Evolutionary conservation across 306 rosid genomes (phyloP).

Genomic region (Amphicarpaea edgeworthii): DNA sequence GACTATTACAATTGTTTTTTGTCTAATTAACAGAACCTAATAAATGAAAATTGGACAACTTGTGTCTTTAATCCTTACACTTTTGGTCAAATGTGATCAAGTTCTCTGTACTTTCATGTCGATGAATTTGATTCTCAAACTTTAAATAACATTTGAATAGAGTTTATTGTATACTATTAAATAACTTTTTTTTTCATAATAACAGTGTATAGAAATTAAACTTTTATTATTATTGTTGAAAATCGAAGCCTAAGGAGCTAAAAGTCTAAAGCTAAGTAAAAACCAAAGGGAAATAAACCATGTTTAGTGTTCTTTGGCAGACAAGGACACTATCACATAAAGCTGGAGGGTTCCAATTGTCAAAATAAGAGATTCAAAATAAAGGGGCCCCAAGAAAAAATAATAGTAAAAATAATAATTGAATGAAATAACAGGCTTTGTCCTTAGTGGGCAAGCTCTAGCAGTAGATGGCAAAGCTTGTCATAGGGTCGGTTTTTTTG

Average conservation of each 20-base stretch:
- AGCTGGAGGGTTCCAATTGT: conserved; percentile 30
- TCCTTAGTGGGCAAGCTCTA: conserved; percentile 30
- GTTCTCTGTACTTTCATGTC: too few species aligned
- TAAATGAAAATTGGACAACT: too few species aligned
- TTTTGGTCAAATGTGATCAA: too few species aligned
- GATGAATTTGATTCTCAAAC: too few species aligned
- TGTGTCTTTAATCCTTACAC: too few species aligned
- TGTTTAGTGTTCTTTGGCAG: background rate
- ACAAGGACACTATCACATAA: conserved; percentile 14
- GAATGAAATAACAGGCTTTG: conserved; percentile 36
- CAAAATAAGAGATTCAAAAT: conserved; percentile 22
- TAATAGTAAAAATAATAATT: conserved; percentile 5
- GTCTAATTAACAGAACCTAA: too few species aligned
- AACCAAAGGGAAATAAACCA: conserved; percentile 2
- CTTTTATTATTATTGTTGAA: too few species aligned
- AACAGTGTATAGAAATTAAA: too few species aligned
- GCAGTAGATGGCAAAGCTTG: conserved; percentile 26
- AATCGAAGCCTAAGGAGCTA: background rate
- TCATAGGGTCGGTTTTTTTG: conserved; percentile 37
- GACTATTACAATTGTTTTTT: too few species aligned
- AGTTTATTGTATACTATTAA: too few species aligned
- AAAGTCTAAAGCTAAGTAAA: conserved; percentile 17
- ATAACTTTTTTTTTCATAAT: too few species aligned
- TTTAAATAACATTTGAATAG: too few species aligned
- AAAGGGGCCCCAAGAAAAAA: background rate